Evolutionary conservation across 257 asterid genomes (phyloP), one percentile per base, ranked within the genome.

Genomic region (Solanum rostratum): DNA sequence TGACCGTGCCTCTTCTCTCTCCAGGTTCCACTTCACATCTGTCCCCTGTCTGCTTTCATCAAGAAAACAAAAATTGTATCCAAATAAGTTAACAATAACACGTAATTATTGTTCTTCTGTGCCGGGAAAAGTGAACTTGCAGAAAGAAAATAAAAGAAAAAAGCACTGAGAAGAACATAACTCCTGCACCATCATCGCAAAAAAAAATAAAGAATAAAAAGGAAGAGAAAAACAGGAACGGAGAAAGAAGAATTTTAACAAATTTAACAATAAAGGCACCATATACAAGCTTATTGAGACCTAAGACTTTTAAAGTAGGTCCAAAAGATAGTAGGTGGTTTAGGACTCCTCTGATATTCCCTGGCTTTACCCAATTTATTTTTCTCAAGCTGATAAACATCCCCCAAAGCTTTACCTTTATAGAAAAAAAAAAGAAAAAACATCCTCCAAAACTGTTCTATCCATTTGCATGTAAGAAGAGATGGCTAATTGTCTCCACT

Each of bases 1-100:
- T 97, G 85, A 94, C 90, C 30, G 87, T 82, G 55, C 98, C 99
- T 90, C 97, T 91, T 89, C 92, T 94, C 91, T 91, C 98, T 83
- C 99, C 98, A 46, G 96, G 94, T 73, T 95, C 98, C 87, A 93
- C 97, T 91, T 93, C 91, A 87, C 98, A 97, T 92, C 99, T 90
- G 85, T 95, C 97, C 84, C 98, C 99, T 54, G 92, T 93, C 98
- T 95, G 88, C 83, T 70, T 59, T 16, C 41, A 37, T 63, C 84
- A 84, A 50, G 63, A 78, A 63, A 65, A 82, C 29, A 86, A 83
- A 81, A 52, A 27, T 12, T 6, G 22, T 22, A 24, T 15, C 13
- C 20, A 80, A 15, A 39, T 49, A 83, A 74, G 82, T 88, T 86
- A 85, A 84, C 20, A 30, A 52, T 37, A 65, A 15, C 12, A 57